phyloP scores from a whole-genome alignment of 345 rosid genomes.

The Acer saccharum region DNA sequence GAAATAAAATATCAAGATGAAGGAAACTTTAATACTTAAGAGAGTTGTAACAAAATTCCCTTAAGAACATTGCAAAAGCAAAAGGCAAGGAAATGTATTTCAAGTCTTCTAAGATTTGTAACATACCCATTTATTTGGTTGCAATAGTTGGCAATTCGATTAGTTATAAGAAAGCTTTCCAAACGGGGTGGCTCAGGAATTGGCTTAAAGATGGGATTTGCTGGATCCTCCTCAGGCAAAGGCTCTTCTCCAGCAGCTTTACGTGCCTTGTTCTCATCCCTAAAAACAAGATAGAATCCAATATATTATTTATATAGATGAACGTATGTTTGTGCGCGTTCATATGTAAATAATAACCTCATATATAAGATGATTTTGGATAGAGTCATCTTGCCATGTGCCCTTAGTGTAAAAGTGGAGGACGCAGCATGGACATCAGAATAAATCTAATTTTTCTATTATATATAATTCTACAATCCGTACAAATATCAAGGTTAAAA shows the following conservation, averaged over 20 bases:
- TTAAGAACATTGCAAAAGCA: neutral
- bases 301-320: neutral
- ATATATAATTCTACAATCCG: neutral
- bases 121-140: slow-evolving; percentile 96
- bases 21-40: too few species aligned
- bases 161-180: slow-evolving; percentile 94
- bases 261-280: slow-evolving; percentile 88
- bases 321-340: neutral
- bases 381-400: neutral
- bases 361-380: neutral
- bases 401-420: neutral
- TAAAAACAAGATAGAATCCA: slow-evolving; percentile 29
- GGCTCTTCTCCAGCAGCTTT: slow-evolving; percentile 93
- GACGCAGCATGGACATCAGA: neutral
- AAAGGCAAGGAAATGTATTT: neutral
- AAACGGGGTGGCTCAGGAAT: slow-evolving; percentile 90
- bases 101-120: slow-evolving; percentile 7
- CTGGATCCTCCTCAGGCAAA: slow-evolving; percentile 95
- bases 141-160: slow-evolving; percentile 91
- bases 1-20: too few species aligned
- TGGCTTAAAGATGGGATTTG: slow-evolving; percentile 90
- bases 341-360: neutral
- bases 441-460: neutral
- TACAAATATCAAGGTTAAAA: neutral
- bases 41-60: neutral